Base-by-base conservation (phyloP, 106 monocot species). In the Phalaenopsis aphrodite region DNA sequence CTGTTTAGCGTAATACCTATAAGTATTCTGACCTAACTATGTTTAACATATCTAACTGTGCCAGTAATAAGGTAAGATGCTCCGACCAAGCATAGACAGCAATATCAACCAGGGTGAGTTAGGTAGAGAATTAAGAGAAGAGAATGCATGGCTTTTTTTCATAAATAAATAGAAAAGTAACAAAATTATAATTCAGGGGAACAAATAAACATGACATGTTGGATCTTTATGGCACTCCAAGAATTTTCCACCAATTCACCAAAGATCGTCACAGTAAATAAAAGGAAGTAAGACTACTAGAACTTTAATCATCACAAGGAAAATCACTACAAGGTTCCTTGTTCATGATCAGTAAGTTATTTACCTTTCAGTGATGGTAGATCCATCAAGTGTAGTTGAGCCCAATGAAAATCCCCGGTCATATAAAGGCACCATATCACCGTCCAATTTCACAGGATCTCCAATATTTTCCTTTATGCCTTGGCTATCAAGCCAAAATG, bases 401-500 rank as follows among this genome's bases (percentile, higher is more conserved):
- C 82, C 85, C 47, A 92, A 82, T 47, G 88, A 66, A 80, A 78
- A 98, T 77, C 87, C 94, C 56, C 97, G 92, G 81, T 98, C 94
- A 88, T 98, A 98, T 19, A 94, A 84, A 65, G 94, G 96, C 55
- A 92, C 87, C 8, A 76, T 84, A 52, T 84, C 87, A 69, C 55
- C 46, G 23, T 90, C 88, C 64, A 84, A 61, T 18, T 88, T 6
- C 15, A 64, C 56, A 42, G 5, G 81, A 37, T 82, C 37, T 39
- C 73, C 64, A 42, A 49, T 79, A 81, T 87, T 86, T 39, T 87
- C 89, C 41, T 84, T 84, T 81, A 82, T 92, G 77, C 84, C 80
- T 82, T 87, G 90, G 76, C 84, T 92, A 79, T 94, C 97, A 48
- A 94, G 46, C 87, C 94, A 94, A 87, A 92, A 98, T 77, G 97